Conservation (phyloP, 306 rosid genomes). For the Casuarina cunninghamiana region DNA sequence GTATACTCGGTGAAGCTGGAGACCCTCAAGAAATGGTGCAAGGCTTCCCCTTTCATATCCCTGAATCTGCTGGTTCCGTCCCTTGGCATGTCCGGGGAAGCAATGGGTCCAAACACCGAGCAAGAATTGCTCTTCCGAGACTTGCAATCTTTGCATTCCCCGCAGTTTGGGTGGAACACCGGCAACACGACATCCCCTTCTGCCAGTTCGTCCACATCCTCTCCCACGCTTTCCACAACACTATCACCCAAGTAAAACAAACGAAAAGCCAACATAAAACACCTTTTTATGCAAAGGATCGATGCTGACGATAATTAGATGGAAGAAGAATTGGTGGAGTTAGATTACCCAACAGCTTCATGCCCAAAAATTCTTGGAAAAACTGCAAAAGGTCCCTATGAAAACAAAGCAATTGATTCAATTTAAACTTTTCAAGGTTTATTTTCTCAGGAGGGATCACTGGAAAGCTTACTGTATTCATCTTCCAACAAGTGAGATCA, state of each 20-base stretch:
- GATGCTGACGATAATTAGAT: too few relatives aligned
- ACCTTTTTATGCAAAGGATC: too few relatives aligned
- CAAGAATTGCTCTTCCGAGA: slow-evolving; percentile 53
- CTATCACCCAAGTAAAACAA: slow-evolving; percentile 10
- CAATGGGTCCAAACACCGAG: slow-evolving; percentile 1
- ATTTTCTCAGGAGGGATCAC: not conserved
- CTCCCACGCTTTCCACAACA: slow-evolving; percentile 64
- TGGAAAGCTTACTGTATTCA: slow-evolving; percentile 32
- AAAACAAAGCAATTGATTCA: not conserved
- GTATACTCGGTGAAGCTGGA: slow-evolving; percentile 72
- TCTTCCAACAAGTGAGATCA: slow-evolving; percentile 55
- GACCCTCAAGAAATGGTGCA: slow-evolving; percentile 47
- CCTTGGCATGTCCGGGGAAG: slow-evolving; percentile 35
- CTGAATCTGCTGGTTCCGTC: slow-evolving; percentile 60
- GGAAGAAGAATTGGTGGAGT: not conserved
- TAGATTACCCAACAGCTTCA: slow-evolving; percentile 65
- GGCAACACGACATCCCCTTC: slow-evolving; percentile 61
- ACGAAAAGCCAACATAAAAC: not conserved
- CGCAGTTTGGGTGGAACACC: slow-evolving; percentile 50
- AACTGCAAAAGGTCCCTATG: slow-evolving; percentile 21
- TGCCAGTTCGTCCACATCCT: slow-evolving; percentile 53
- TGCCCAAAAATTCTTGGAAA: slow-evolving; percentile 50
- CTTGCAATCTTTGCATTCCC: slow-evolving; percentile 59
- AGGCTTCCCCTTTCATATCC: slow-evolving; percentile 44
- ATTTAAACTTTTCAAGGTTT: slow-evolving; percentile 15